Conservation (phyloP, 441 rosid species). For the Iberis amara region DNA sequence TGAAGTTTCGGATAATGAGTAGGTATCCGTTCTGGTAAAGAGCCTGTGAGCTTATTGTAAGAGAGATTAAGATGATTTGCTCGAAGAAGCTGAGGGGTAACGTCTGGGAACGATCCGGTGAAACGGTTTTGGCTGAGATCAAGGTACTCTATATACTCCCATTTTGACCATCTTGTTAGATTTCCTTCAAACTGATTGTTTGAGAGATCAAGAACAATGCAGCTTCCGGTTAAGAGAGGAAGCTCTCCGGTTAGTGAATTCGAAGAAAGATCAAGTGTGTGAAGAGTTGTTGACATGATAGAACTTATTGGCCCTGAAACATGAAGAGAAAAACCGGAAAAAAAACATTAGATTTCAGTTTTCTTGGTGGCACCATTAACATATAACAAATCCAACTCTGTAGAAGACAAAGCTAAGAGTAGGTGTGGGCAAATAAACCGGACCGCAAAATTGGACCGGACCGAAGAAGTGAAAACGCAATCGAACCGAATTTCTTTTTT, state of each 20-base stretch:
- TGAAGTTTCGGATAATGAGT: constrained; percentile 67
- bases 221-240: constrained; percentile 79
- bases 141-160: constrained; percentile 78
- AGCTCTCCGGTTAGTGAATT: constrained; percentile 76
- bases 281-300: constrained; percentile 76
- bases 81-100: constrained; percentile 71
- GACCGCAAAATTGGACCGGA: no score
- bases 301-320: constrained; percentile 66
- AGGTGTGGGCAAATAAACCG: no score
- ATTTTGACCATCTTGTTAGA: constrained; percentile 60
- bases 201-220: constrained; percentile 78
- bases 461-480: no score
- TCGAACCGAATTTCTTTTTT: no score
- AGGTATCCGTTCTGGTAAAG: constrained; percentile 54
- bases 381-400: neutral
- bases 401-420: constrained; percentile 9
- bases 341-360: neutral
- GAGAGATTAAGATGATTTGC: constrained; percentile 85
- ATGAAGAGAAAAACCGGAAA: constrained; percentile 1
- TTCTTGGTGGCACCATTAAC: neutral
- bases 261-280: constrained; percentile 67
- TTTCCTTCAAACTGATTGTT: constrained; percentile 81
- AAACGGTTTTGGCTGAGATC: constrained; percentile 84
- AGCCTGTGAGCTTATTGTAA: constrained; percentile 59
- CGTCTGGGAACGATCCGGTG: constrained; percentile 74